Base-by-base conservation (phyloP, 805 yeast genomes). In the Nakazawaea laoshanensis region DNA sequence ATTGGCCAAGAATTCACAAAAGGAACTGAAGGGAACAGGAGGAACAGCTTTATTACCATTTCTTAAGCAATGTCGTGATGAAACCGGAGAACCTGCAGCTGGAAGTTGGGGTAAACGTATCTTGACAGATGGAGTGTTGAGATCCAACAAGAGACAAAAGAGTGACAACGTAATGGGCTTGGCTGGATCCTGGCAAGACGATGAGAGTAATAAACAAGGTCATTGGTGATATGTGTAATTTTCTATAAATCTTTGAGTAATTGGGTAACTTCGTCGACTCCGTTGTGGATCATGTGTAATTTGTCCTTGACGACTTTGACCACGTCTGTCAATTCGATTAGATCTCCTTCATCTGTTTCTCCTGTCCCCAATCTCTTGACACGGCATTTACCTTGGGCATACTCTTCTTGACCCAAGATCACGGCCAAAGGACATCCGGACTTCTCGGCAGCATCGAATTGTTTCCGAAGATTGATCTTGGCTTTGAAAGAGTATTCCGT, bases 361-460 rank as follows among this genome's bases (percentile, higher is more conserved):
- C 92, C 95, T 47, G 84, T 85, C 35, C 96, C 95, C 41, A 92
- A 70, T 41, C 75, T 69, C 67, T 92, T 92, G 40, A 92, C 78
- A 63, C 95, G 78, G 39, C 88, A 66, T 40, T 79, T 70, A 14
- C 95, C 95, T 43, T 72, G 75, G 13, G 76, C 72, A 48, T 61
- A 87, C 60, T 92, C 98, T 55, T 92, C 96, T 55, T 89, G 94
- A 48, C 98, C 98, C 37, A 92, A 65, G 44, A 92, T 92, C 27
- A 92, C 95, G 9, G 92, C 95, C 28, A 87, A 47, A 38, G 87
- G 79, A 47, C 94, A 85, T 16, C 96, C 97, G 2, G 86, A 65
- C 59, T 85, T 88, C 48, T 92, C 98, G 27, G 98, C 97, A 32
- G 96, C 94, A 48, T 89, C 97, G 43, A 92, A 92, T 62, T 92